Evolutionary conservation across 495 filamentous ascomycete genomes (phyloP).

Genomic region (Xylaria grammica): DNA sequence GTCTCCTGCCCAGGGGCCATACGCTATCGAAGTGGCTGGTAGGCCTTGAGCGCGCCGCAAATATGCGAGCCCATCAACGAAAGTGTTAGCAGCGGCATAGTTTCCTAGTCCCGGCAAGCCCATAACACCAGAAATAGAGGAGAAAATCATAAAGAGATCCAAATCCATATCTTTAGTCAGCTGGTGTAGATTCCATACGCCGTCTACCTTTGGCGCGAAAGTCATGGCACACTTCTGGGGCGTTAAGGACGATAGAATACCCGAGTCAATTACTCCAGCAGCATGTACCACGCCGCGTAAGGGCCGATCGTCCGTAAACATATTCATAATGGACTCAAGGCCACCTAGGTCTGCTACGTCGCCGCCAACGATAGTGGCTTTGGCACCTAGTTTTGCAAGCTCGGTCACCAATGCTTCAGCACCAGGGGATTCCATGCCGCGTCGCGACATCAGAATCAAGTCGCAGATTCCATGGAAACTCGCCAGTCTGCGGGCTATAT

Average conservation of each 20-base stretch:
- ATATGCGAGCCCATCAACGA: conserved; percentile 47
- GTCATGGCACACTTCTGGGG: conserved; percentile 39
- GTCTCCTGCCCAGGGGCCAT: conserved; percentile 35
- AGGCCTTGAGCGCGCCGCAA: conserved; percentile 36
- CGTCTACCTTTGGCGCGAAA: conserved; percentile 46
- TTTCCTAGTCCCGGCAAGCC: conserved; percentile 56
- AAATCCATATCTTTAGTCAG: conserved; percentile 39
- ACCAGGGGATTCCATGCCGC: conserved; percentile 34
- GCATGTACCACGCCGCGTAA: conserved; percentile 52
- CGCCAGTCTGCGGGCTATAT: conserved; percentile 54
- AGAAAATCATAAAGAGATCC: conserved; percentile 61
- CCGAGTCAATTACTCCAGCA: conserved; percentile 49
- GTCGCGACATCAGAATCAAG: conserved; percentile 56
- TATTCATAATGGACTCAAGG: conserved; percentile 25
- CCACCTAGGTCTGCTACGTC: conserved; percentile 36
- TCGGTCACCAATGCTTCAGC: conserved; percentile 23
- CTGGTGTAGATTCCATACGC: conserved; percentile 51
- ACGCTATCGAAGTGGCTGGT: conserved; percentile 30
- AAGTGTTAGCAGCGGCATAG: conserved; percentile 61
- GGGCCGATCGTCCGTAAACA: conserved; percentile 39
- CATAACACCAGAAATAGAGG: conserved; percentile 54
- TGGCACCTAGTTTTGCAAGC: conserved; percentile 22
- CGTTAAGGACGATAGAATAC: conserved; percentile 47
- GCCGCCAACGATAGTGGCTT: conserved; percentile 32
- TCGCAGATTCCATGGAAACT: conserved; percentile 49